These are phyloP conservation scores for Helicostylum pulchrum DNA, from an alignment of 192 early-diverging fungal species.

Conservation along the genomic window DNA sequence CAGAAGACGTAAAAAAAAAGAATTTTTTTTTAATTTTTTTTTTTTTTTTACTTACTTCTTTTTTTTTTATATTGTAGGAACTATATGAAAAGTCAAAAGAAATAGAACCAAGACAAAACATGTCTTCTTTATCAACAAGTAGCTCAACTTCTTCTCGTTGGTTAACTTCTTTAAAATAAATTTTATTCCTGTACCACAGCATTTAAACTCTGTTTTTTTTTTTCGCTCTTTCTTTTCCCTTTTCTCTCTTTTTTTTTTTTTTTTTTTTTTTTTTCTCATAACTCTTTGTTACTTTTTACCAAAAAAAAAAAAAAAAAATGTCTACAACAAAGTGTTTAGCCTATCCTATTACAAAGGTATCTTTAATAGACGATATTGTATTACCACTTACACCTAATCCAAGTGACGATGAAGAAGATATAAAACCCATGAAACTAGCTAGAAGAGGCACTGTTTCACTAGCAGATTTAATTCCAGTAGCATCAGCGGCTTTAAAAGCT, in stretches of 20 bases:
- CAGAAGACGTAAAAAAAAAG: constrained; percentile 27
- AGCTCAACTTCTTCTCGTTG: constrained; percentile 6
- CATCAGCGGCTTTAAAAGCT: constrained; percentile 22
- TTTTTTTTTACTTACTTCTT: background rate
- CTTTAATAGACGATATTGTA: background rate
- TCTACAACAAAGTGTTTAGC: background rate
- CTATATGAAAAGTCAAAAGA: constrained; percentile 6
- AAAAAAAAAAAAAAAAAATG: background rate
- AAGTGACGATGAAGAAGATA: constrained; percentile 8
- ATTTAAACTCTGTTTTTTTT: constrained; percentile 1
- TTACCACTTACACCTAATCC: constrained; percentile 3
- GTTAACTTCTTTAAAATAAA: constrained; percentile 10
- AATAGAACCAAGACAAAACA: background rate
- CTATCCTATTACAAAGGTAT: too few species aligned
- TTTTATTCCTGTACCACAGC: too few species aligned
- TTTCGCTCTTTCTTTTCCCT: background rate
- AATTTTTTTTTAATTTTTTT: background rate
- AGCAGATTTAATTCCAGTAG: constrained; percentile 27
- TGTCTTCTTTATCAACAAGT: constrained; percentile 5
- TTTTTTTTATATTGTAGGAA: constrained; percentile 6
- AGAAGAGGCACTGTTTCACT: constrained; percentile 21
- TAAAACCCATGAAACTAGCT: background rate
- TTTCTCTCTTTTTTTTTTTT: constrained; percentile 3
- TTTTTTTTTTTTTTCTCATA: background rate
- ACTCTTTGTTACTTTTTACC: background rate